Evolutionary conservation across 164 flowering plant genomes (phyloP), one percentile per base, ranked within the genome.

Genomic region (Tetracentron sinense): DNA sequence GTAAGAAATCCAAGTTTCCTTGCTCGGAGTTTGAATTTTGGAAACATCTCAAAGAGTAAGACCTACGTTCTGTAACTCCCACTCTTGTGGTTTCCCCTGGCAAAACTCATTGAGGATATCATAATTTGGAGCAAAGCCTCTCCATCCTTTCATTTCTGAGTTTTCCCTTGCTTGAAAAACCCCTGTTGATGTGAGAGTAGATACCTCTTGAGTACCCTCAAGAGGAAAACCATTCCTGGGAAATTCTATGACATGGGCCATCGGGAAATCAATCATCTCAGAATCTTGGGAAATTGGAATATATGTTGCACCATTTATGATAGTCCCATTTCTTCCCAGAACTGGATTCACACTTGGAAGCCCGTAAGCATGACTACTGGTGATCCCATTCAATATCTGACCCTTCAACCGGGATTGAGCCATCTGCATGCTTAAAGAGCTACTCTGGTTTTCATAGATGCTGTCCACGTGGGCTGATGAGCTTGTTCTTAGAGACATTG

Each of bases 181-280:
- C 51, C 72, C 83, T 61, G 77, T 76, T 0, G 81, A 52, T 25
- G 72, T 46, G 26, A 70, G 54, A 60, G 55, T 70, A 16, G 87
- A 64, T 21, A 75, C 60, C 19, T 77, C 78, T 1, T 76, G 56
- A 28, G 74, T 51, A 60, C 74, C 83, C 48, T 73, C 75, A 35
- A 82, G 79, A 28, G 85, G 78, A 60, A 82, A 89, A 59, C 78
- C 67, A 70, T 71, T n/a, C n/a, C n/a, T 78, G 20, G 82, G 65
- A 61, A 86, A 46, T 31, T 86, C 85, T 1, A 78, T 4, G 2
- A 58, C 51, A 31, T 72, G n/a, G n/a, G n/a, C n/a, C n/a, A n/a
- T n/a, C n/a, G n/a, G n/a, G n/a, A n/a, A n/a, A n/a, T n/a, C n/a
- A n/a, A n/a, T n/a, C n/a, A n/a, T n/a, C n/a, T n/a, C n/a, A n/a